Evolutionary conservation across 495 filamentous ascomycete genomes (phyloP).

Genomic region (Penicillium longicatenatum): DNA sequence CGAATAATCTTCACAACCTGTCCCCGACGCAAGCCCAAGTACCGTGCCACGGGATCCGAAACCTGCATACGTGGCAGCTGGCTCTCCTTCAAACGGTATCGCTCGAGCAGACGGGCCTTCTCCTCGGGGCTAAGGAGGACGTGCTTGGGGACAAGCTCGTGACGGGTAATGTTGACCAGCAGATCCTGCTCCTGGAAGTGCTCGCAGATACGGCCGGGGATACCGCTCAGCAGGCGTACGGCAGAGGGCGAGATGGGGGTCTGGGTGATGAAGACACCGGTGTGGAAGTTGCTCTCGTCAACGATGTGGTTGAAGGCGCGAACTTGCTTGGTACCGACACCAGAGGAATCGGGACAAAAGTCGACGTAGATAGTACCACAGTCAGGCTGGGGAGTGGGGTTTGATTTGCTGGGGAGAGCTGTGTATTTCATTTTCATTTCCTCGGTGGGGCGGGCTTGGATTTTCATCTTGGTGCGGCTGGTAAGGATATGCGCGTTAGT

Average conservation of each 20-base stretch:
- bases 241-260: conserved; percentile 82
- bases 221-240: conserved; percentile 66
- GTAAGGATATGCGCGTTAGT: conserved; percentile 10
- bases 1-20: conserved; percentile 99
- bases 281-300: conserved; percentile 73
- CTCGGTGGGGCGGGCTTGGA: conserved; percentile 79
- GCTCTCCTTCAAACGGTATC: conserved; percentile 95
- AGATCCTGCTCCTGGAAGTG: conserved; percentile 94
- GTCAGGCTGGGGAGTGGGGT: conserved; percentile 66
- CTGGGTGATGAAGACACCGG: conserved; percentile 83
- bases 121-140: conserved; percentile 87
- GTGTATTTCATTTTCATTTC: conserved; percentile 84
- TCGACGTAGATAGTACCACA: conserved; percentile 93
- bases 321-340: conserved; percentile 87
- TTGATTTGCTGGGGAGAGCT: conserved; percentile 59
- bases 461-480: conserved; percentile 81
- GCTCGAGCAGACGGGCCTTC: conserved; percentile 76
- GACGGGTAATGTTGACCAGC: conserved; percentile 96
- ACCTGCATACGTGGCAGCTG: conserved; percentile 91
- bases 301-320: conserved; percentile 84
- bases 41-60: conserved; percentile 89
- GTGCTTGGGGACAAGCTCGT: conserved; percentile 95
- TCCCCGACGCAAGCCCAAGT: conserved; percentile 85
- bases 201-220: conserved; percentile 80
- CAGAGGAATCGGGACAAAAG: conserved; percentile 71